Conservation (phyloP, 2,329 filamentous ascomycete genomes). For the Bipolaris oryzae region DNA sequence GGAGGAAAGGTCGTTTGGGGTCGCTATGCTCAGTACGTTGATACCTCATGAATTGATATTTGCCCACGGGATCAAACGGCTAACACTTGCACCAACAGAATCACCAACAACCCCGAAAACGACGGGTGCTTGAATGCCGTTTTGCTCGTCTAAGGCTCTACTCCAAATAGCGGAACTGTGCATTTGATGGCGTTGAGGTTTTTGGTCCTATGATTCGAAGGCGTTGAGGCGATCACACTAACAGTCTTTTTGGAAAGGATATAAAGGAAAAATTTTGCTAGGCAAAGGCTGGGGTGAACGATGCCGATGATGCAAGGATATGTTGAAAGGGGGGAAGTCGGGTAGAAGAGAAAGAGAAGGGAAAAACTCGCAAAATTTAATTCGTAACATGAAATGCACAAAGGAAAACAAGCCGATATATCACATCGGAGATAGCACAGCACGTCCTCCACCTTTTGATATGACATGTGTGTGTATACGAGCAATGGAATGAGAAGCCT, state of each 20-base stretch:
- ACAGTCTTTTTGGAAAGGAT: neutral
- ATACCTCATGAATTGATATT: neutral
- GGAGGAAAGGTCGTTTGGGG: slow-evolving; percentile 72
- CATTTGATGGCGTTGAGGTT: slow-evolving; percentile 24
- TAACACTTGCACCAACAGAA: slow-evolving; percentile 15
- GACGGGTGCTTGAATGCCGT: slow-evolving; percentile 49
- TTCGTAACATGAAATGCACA: neutral
- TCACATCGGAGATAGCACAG: neutral
- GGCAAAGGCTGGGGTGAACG: neutral
- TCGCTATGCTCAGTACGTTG: slow-evolving; percentile 36
- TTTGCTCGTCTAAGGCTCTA: slow-evolving; percentile 37
- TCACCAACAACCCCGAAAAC: slow-evolving; percentile 49
- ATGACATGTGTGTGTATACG: neutral
- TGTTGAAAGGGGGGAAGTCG: neutral
- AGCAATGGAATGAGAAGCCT: neutral
- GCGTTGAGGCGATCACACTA: slow-evolving; percentile 13
- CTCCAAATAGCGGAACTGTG: slow-evolving; percentile 6
- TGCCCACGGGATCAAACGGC: neutral
- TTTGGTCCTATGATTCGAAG: slow-evolving; percentile 6
- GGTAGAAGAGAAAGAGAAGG: neutral
- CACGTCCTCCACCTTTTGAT: neutral
- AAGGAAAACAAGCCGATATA: neutral
- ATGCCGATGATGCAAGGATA: neutral
- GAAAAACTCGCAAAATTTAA: neutral
- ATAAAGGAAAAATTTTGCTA: neutral